Conservation (phyloP, 2,329 filamentous ascomycete species). For the Dactylellina haptotyla region DNA sequence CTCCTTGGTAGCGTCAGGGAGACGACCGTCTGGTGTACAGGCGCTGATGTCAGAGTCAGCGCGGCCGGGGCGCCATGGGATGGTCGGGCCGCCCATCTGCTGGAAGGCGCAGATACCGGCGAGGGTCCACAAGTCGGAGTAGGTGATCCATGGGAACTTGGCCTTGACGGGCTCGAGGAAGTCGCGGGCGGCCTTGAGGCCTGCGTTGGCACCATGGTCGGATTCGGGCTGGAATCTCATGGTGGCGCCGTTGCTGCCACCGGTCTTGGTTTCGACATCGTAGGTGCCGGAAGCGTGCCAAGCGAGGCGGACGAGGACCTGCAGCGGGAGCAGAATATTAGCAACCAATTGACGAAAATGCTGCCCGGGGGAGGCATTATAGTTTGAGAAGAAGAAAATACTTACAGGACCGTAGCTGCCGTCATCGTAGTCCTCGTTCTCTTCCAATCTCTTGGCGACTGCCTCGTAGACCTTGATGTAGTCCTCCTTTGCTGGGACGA, state of each 20-base stretch:
- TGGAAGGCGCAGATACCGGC: slow-evolving; percentile 85
- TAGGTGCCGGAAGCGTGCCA: slow-evolving; percentile 96
- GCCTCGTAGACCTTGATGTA: slow-evolving; percentile 96
- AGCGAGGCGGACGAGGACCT: slow-evolving; percentile 82
- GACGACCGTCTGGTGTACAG: slow-evolving; percentile 93
- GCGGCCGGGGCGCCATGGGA: slow-evolving; percentile 90
- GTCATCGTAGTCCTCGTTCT: slow-evolving; percentile 95
- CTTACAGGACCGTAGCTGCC: slow-evolving; percentile 87
- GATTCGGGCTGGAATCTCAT: slow-evolving; percentile 94
- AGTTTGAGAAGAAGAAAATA: slow-evolving; percentile 33
- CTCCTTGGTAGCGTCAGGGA: slow-evolving; percentile 82
- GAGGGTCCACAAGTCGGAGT: slow-evolving; percentile 97
- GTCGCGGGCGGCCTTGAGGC: slow-evolving; percentile 83
- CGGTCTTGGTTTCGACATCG: slow-evolving; percentile 85
- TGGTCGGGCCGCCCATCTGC: slow-evolving; percentile 88
- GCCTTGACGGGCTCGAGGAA: slow-evolving; percentile 93
- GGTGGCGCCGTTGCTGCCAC: slow-evolving; percentile 93
- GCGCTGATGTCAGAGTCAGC: slow-evolving; percentile 78
- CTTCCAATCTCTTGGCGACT: slow-evolving; percentile 80
- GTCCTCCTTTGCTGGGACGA: slow-evolving; percentile 81
- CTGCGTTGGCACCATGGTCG: slow-evolving; percentile 92
- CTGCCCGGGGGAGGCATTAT: too few relatives aligned
- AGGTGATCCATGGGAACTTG: slow-evolving; percentile 93
- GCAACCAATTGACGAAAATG: too few relatives aligned
- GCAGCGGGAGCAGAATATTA: slow-evolving; percentile 1